phyloP scores from a whole-genome alignment of 306 rosid genomes.

The Castanospermum australe region DNA sequence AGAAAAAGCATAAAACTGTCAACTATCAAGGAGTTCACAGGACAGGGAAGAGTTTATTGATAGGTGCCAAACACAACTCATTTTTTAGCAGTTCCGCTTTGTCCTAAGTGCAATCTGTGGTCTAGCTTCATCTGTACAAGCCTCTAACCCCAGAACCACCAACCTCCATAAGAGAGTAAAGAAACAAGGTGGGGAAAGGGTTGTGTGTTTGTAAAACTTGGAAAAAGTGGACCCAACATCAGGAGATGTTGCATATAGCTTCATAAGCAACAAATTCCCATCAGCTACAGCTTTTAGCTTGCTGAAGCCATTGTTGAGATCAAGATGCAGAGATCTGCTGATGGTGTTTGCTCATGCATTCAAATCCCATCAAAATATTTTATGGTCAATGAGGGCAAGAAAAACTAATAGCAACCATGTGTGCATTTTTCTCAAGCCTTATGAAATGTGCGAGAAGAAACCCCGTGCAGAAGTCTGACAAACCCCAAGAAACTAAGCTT shows the following conservation, averaged over 20 bases:
- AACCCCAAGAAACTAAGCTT: conserved; percentile 77
- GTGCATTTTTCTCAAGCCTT: conserved; percentile 36
- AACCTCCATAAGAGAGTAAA: background rate
- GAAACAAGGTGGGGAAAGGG: conserved; percentile 10
- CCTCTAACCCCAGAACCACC: conserved; percentile 50
- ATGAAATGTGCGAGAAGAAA: conserved; percentile 45
- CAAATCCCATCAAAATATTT: background rate
- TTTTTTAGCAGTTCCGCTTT: conserved; percentile 31
- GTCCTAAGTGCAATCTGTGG: conserved; percentile 43
- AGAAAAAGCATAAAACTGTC: background rate
- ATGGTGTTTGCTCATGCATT: background rate
- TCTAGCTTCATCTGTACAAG: conserved; percentile 62
- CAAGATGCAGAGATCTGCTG: background rate
- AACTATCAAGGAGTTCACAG: conserved; percentile 22
- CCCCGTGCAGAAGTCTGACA: conserved; percentile 62
- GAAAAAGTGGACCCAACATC: conserved; percentile 6
- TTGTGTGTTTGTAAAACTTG: conserved; percentile 24
- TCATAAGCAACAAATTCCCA: conserved; percentile 23
- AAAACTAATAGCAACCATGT: background rate
- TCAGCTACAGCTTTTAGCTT: background rate
- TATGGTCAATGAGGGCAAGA: conserved; percentile 9
- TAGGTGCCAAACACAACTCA: conserved; percentile 40
- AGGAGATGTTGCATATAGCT: conserved; percentile 26
- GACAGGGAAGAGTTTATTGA: conserved; percentile 38
- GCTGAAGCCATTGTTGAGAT: conserved; percentile 5